These are phyloP conservation scores for Lodderomyces jiufengensis DNA, from an alignment of 1,139 yeast species.

Conservation along the genomic window DNA sequence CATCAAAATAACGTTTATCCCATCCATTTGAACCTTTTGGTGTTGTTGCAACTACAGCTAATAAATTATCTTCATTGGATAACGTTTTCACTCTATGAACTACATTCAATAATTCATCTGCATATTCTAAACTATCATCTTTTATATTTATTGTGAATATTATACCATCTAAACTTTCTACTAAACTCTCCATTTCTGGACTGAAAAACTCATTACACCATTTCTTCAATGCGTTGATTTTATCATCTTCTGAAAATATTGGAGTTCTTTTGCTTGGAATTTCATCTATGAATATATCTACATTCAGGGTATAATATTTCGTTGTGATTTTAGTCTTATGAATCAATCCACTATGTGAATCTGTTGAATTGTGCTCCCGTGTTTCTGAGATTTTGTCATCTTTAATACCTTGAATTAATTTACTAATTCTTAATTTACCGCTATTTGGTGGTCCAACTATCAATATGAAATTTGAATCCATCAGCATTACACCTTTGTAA, in stretches of 20 bases:
- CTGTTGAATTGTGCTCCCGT: too few relatives aligned
- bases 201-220: slow-evolving; percentile 33
- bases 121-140: slow-evolving; percentile 13
- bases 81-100: slow-evolving; percentile 16
- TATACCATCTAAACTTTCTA: slow-evolving; percentile 38
- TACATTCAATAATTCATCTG: slow-evolving; percentile 16
- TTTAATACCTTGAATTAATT: slow-evolving; percentile 15
- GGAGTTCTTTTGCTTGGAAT: slow-evolving; percentile 24
- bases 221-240: slow-evolving; percentile 16
- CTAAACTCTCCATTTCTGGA: slow-evolving; percentile 32
- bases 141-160: slow-evolving; percentile 31
- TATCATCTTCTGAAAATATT: slow-evolving; percentile 1
- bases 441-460: slow-evolving; percentile 37
- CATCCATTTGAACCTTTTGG: slow-evolving; percentile 4
- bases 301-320: slow-evolving; percentile 28
- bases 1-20: slow-evolving; percentile 14
- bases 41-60: slow-evolving; percentile 24
- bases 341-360: slow-evolving; percentile 38
- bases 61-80: too few relatives aligned
- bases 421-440: slow-evolving; percentile 33
- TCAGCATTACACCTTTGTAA: too few relatives aligned
- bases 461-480: slow-evolving; percentile 35
- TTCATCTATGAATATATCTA: slow-evolving; percentile 34
- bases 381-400: slow-evolving; percentile 8
- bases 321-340: slow-evolving; percentile 26